Base-by-base conservation (phyloP, 345 rosid genomes). In the Microcos paniculata region DNA sequence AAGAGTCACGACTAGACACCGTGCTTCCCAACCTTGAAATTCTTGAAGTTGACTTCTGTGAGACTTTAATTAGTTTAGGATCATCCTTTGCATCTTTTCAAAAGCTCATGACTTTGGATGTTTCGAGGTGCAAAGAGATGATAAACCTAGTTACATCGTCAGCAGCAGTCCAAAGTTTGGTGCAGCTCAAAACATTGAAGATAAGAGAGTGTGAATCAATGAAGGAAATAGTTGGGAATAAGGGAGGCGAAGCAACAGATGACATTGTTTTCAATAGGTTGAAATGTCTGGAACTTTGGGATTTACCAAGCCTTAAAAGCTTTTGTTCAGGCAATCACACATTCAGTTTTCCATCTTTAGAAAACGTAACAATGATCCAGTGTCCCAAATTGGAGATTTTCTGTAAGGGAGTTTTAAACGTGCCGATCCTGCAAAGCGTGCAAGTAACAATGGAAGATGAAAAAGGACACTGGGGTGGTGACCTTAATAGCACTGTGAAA, bases 201-300 rank as follows among this genome's bases (percentile, higher is more conserved):
- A 51, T 70, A 70, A 28, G 13, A 70, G 58, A 51, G 14, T 69
- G 73, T 19, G 4, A 2, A 11, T 1, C 28, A 57, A 4, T 69
- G 58, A 46, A 42, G 2, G 28, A 51, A 28, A 14, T 52, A n/a
- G 45, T 70, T 31, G 30, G 3, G 21, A 40, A 49, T 8, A 59
- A 56, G 2, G 61, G n/a, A 8, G 51, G 53, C n/a, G n/a, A n/a
- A n/a, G 57, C 0, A 15, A 26, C 7, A 13, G 18, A 35, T 11
- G n/a, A 64, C 38, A 63, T 78, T 65, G 8, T 42, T n/a, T 72
- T 78, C 58, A 53, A 14, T 6, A 55, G 55, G 19, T 63, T 77
- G 56, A 52, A 40, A 48, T 4, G 0, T 19, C 11, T 70, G 28
- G 0, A 3, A 3, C 75, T 70, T 14, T 0, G 0, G 14, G 6